Evolutionary conservation across 768 basidiomycete genomes (phyloP), one percentile per base, ranked within the genome.

Genomic region (Hygrophoropsis aurantiaca): DNA sequence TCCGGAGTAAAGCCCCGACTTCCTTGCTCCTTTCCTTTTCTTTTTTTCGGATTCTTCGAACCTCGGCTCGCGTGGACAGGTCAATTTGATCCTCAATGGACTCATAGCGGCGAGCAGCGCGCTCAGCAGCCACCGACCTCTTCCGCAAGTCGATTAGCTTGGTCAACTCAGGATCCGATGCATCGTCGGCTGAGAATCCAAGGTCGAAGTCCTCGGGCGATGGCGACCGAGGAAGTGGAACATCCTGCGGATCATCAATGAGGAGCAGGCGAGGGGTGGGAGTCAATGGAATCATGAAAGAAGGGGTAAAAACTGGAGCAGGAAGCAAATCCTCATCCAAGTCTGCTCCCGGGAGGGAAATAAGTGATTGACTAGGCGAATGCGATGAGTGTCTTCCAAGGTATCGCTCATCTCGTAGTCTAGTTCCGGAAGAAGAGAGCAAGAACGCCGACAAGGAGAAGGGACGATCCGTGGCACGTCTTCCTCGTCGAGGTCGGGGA

Each of bases 21-120:
- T 85, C 84, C 51, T 74, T 73, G 19, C 73, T 71, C 33, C 74
- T 67, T 61, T 82, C 83, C 55, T 76, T 75, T 55, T 79, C 77
- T 41, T 69, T 65, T 60, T 78, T 80, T 51, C 75, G 65, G 53
- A 46, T 59, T 50, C 67, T 72, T 52, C 73, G 64, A 44, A 73
- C 74, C 54, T 76, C 78, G 50, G 66, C 66, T 26, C 69, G 67
- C 47, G 60, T 54, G 48, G 67, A 65, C 50, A 68, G 66, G 57
- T 67, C 65, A n/a, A 65, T 65, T 44, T 70, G 65, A 16, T 68
- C 66, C 20, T 64, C 54, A 50, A 69, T 51, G 44, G 55, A 46
- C 49, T 71, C 69, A 40, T 54, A 27, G 23, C 58, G 62, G 44
- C 63, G 46, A 10, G 65, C 68, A 44, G 56, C 58, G 19, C 62